These are phyloP conservation scores for Wilhelminamyces savonicus DNA, from an alignment of 805 yeast genomes.

Conservation along the genomic window DNA sequence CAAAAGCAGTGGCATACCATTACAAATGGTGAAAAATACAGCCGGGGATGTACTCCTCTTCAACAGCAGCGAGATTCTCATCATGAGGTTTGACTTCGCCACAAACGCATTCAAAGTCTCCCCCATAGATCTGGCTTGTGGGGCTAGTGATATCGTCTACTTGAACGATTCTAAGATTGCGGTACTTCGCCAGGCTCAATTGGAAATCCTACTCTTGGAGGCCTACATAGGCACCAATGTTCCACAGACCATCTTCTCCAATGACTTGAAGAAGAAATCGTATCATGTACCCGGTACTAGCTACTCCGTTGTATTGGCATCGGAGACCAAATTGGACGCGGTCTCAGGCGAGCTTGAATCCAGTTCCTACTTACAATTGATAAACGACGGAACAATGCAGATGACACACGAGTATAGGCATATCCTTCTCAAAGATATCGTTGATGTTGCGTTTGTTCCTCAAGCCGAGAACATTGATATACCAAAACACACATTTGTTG, in stretches of 20 bases:
- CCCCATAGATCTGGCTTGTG: background rate
- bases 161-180: background rate
- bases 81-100: background rate
- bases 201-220: too few relatives aligned
- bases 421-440: constrained; percentile 5
- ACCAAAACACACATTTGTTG: constrained; percentile 7
- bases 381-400: constrained; percentile 9
- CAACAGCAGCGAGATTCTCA: background rate
- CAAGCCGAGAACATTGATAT: background rate
- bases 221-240: too few relatives aligned
- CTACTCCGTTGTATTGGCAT: constrained; percentile 10
- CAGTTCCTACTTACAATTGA: constrained; percentile 9
- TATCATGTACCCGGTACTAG: constrained; percentile 4
- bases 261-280: constrained; percentile 11
- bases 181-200: background rate
- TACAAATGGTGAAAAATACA: too few relatives aligned
- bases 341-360: constrained; percentile 7
- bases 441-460: constrained; percentile 10
- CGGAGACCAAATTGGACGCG: constrained; percentile 8
- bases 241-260: constrained; percentile 10
- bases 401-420: constrained; percentile 5
- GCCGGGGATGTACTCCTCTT: too few relatives aligned
- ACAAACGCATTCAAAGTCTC: background rate
- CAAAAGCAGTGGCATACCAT: too few relatives aligned
- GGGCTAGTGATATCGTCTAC: background rate